Evolutionary conservation across 1,139 yeast species (phyloP).

Genomic region (Wickerhamomyces sp.): DNA sequence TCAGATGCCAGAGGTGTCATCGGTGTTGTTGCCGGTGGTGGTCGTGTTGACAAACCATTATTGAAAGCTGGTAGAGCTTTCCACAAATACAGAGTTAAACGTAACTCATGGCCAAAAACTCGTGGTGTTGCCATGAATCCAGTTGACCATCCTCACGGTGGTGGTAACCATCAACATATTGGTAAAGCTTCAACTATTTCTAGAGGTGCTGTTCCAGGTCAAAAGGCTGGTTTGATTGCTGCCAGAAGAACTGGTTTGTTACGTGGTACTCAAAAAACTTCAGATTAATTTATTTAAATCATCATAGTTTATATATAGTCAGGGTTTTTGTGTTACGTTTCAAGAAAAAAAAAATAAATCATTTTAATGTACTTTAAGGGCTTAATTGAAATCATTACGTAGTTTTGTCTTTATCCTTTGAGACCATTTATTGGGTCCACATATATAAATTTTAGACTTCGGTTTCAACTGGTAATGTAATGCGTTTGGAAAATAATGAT

Average conservation of each 20-base stretch:
- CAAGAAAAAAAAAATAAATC: constrained; percentile 2
- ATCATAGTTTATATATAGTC: constrained; percentile 12
- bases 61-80: constrained; percentile 99
- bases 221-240: constrained; percentile 99
- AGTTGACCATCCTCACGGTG: constrained; percentile 99
- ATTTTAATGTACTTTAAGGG: constrained; percentile 3
- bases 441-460: constrained; percentile 1
- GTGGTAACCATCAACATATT: constrained; percentile 99
- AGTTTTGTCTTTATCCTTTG: no score
- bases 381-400: no score
- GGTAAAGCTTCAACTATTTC: constrained; percentile 99
- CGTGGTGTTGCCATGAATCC: constrained; percentile 99
- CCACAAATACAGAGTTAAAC: constrained; percentile 98
- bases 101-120: constrained; percentile 99
- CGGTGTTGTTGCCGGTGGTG: constrained; percentile 99
- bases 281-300: constrained; percentile 47
- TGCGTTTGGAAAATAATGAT: constrained; percentile 1
- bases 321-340: constrained; percentile 4
- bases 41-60: constrained; percentile 99
- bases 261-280: constrained; percentile 99
- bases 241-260: constrained; percentile 99
- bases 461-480: constrained; percentile 3
- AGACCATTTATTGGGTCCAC: background rate
- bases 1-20: constrained; percentile 98
- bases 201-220: constrained; percentile 99